Base-by-base conservation (phyloP, 2,329 filamentous ascomycete species). In the Epichloe scottii region DNA sequence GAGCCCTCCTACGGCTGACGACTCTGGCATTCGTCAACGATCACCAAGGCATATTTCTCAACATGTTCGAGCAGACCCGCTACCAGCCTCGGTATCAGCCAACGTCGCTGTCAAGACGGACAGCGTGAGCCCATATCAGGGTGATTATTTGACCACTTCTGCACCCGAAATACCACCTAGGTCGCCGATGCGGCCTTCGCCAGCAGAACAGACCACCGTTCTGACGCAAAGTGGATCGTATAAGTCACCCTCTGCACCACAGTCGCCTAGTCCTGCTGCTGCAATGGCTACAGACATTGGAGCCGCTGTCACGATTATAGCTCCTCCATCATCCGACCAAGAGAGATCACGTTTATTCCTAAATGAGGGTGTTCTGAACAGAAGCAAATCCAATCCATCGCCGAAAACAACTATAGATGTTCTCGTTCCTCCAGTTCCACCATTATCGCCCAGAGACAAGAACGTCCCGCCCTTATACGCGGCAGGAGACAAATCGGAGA, bases 21-120 rank as follows among this genome's bases (percentile, higher is more conserved):
- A 12, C 7, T 8, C 33, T 21, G 72, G 71, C 42, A 57, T 79
- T 30, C 70, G 76, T 11, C 70, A 74, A 56, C 68, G 78, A 44
- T 80, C 77, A 2, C 77, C 77, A 15, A 65, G 71, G 45, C 66
- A 71, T 8, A 57, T 62, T 5, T 54, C 54, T 6, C 48, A 51
- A 14, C 38, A 33, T 21, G 8, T 51, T 23, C 39, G 30, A 14
- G n/a, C 38, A 12, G 34, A 40, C 8, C 12, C 26, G 26, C 8
- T 39, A 19, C 37, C 40, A 17, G 26, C 44, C 12, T 33, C 33
- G 21, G 11, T 17, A 12, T 8, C 30, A 35, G 26, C 48, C 39
- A 35, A 37, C 5, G 3, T 26, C 15, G 15, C 2, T 26, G 23
- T 26, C 10, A 19, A 19, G 33, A n/a, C 45, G n/a, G 23, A 19